These are phyloP conservation scores for Cutaneotrichosporon sp. DNA, from an alignment of 1,284 basidiomycete genomes.

Conservation along the genomic window DNA sequence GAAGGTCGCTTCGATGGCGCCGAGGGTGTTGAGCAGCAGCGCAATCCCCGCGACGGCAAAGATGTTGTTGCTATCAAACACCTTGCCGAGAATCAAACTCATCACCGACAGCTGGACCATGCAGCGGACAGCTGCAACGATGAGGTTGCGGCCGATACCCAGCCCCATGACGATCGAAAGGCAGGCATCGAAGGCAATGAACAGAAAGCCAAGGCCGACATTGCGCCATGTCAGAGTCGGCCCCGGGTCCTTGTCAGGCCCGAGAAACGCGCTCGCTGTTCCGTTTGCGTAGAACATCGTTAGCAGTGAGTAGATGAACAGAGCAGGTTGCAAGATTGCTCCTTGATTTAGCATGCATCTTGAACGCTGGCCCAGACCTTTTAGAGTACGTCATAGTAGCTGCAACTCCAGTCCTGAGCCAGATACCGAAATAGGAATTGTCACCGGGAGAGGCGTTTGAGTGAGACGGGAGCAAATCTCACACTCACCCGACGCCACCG, in stretches of 20 bases:
- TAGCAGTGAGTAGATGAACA: neutral
- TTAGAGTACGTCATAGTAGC: no score
- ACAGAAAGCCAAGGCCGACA: slow-evolving; percentile 65
- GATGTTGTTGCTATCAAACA: slow-evolving; percentile 67
- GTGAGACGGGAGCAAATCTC: neutral
- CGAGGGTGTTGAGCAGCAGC: slow-evolving; percentile 67
- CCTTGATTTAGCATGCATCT: no score
- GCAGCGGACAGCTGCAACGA: slow-evolving; percentile 67
- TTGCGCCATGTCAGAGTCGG: slow-evolving; percentile 58
- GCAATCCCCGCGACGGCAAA: slow-evolving; percentile 69
- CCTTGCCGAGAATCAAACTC: slow-evolving; percentile 61
- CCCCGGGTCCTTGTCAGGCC: slow-evolving; percentile 25
- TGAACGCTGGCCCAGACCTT: no score
- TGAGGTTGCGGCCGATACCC: slow-evolving; percentile 62
- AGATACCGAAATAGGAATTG: no score
- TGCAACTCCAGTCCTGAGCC: no score
- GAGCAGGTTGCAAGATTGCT: no score
- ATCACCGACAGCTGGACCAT: slow-evolving; percentile 69
- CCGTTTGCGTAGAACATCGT: slow-evolving; percentile 1
- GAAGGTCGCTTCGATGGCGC: slow-evolving; percentile 55
- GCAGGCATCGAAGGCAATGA: slow-evolving; percentile 55
- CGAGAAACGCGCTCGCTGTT: neutral
- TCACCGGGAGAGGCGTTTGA: no score
- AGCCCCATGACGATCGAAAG: slow-evolving; percentile 62
- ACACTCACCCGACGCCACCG: no score